Conservation (phyloP, 1,139 yeast genomes). For the Candida pseudocylindracea region DNA sequence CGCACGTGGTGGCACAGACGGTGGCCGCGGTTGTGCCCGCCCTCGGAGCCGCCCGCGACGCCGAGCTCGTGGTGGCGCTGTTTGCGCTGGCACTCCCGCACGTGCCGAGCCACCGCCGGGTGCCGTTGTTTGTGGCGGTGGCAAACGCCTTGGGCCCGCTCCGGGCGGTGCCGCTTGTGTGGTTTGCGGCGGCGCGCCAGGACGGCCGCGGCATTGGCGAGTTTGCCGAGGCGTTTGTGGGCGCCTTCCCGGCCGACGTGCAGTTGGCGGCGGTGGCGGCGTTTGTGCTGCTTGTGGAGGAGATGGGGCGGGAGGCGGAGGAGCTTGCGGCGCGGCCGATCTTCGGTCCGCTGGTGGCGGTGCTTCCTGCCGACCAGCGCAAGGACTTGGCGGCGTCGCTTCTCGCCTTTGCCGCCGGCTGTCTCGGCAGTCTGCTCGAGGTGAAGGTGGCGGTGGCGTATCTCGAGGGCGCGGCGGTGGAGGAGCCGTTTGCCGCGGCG, state of each 20-base stretch:
- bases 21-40: conserved; percentile 85
- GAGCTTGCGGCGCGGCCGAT: no score
- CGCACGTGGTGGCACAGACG: conserved; percentile 83
- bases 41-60: conserved; percentile 34
- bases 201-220: conserved; percentile 33
- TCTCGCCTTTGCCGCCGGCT: no score
- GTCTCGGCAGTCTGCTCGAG: no score
- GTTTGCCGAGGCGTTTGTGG: conserved; percentile 47
- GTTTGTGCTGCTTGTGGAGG: no score
- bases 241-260: conserved; percentile 41
- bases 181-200: conserved; percentile 67
- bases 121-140: conserved; percentile 57
- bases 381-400: no score
- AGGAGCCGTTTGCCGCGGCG: no score
- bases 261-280: conserved; percentile 22
- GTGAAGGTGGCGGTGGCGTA: no score
- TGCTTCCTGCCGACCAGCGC: no score
- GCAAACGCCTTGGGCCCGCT: conserved; percentile 56
- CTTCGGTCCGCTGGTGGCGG: no score
- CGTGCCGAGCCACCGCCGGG: conserved; percentile 92
- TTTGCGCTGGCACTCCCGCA: conserved; percentile 88
- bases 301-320: no score
- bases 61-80: conserved; percentile 65
- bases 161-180: conserved; percentile 43
- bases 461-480: no score